Percentiles rank a stretch among this genome's conserved stretches.
phyloP scores from a whole-genome alignment of 805 yeast species.

The Kregervanrija fluxuum region DNA sequence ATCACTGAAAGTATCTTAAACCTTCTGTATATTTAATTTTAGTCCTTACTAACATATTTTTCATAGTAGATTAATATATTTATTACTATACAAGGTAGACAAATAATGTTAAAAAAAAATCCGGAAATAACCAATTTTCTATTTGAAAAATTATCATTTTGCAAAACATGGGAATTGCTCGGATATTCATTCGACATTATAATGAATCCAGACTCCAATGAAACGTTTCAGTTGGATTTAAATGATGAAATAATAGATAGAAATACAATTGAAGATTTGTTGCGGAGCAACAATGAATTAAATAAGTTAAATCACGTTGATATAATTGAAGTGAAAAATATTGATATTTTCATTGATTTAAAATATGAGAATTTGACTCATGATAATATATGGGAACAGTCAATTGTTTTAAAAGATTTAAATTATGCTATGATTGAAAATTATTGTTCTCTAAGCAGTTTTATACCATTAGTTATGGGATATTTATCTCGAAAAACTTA shows the following conservation, averaged over 20 bases:
- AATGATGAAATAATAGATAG: conserved; percentile 6
- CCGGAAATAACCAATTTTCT: not conserved
- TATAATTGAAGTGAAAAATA: conserved; percentile 1
- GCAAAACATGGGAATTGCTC: not conserved
- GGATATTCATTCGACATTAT: not conserved
- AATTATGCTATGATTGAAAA: conserved; percentile 22
- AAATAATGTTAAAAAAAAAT: not conserved
- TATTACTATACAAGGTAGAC: too few species aligned
- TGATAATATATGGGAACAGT: conserved; percentile 1
- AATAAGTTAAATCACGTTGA: conserved; percentile 3
- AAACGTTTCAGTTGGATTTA: not conserved
- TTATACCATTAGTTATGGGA: conserved; percentile 25
- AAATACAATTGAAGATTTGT: conserved; percentile 5
- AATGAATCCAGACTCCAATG: not conserved
- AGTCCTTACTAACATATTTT: too few species aligned
- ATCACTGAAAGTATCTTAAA: too few species aligned
- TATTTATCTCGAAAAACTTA: conserved; percentile 18
- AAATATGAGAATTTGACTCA: not conserved
- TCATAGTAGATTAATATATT: too few species aligned
- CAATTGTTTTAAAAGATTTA: conserved; percentile 13
- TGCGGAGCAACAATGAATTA: conserved; percentile 7
- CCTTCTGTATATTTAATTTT: too few species aligned
- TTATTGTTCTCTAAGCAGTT: conserved; percentile 16
- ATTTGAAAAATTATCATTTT: not conserved
- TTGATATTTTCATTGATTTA: conserved; percentile 2